These are phyloP conservation scores for Rhynchosporium agropyri DNA, from an alignment of 2,329 filamentous ascomycete species.

Conservation along the genomic window DNA sequence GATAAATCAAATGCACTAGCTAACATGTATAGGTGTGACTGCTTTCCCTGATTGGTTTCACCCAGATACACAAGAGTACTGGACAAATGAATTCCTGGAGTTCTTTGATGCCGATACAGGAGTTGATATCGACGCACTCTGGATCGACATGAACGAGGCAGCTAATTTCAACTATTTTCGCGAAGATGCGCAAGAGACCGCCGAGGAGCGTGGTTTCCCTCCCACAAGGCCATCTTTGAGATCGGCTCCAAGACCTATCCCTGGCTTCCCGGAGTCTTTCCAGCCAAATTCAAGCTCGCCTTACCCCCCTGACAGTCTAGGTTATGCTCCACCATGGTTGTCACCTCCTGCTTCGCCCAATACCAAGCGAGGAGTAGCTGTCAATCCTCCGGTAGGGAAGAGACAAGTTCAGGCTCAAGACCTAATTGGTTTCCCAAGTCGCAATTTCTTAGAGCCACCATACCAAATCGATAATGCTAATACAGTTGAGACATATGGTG, in stretches of 20 bases:
- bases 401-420: slow-evolving; percentile 45
- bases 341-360: slow-evolving; percentile 9
- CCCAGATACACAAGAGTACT: slow-evolving; percentile 65
- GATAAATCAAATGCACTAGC: neutral
- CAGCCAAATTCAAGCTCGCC: slow-evolving; percentile 52
- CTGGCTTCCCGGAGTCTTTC: slow-evolving; percentile 69
- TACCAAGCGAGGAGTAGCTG: slow-evolving; percentile 1
- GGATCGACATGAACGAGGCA: slow-evolving; percentile 72
- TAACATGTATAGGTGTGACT: slow-evolving; percentile 54
- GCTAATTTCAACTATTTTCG: slow-evolving; percentile 58
- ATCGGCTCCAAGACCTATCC: slow-evolving; percentile 63
- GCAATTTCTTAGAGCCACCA: slow-evolving; percentile 65
- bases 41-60: slow-evolving; percentile 77
- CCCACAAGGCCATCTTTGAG: slow-evolving; percentile 66
- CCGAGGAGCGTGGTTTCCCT: slow-evolving; percentile 50
- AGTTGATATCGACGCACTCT: slow-evolving; percentile 76
- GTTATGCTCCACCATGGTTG: slow-evolving; percentile 7
- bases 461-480: slow-evolving; percentile 65
- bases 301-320: slow-evolving; percentile 6
- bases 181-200: slow-evolving; percentile 46
- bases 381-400: neutral
- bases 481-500: slow-evolving; percentile 51
- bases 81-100: slow-evolving; percentile 65
- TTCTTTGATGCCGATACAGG: slow-evolving; percentile 68
- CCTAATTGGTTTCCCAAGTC: slow-evolving; percentile 58